These are phyloP conservation scores for Neoconidiobolus thromboides DNA, from an alignment of 371 early-diverging fungal species.

Conservation along the genomic window DNA sequence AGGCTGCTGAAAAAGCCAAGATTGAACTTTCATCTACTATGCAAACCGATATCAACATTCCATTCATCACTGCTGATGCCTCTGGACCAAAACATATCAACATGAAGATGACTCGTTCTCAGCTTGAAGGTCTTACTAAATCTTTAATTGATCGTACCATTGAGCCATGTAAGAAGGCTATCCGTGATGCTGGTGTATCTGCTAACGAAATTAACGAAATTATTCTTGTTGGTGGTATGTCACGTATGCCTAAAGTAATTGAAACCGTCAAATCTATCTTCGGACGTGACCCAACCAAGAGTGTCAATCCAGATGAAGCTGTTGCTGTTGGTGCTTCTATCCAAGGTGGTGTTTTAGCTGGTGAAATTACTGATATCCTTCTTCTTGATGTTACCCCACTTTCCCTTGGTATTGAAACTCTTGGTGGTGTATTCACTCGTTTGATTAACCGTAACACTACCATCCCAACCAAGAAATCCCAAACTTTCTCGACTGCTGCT, in stretches of 20 bases:
- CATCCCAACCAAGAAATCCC: slow-evolving; percentile 98
- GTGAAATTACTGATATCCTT: slow-evolving; percentile 85
- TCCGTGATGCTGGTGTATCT: slow-evolving; percentile 85
- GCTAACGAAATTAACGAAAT: slow-evolving; percentile 81
- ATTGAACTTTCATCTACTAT: slow-evolving; percentile 85
- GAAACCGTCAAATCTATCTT: slow-evolving; percentile 83
- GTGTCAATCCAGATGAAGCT: slow-evolving; percentile 98
- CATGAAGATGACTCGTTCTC: slow-evolving; percentile 72
- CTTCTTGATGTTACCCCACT: slow-evolving; percentile 97
- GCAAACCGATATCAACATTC: slow-evolving; percentile 89
- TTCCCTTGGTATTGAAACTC: slow-evolving; percentile 94
- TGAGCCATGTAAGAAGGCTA: slow-evolving; percentile 87
- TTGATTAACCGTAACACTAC: slow-evolving; percentile 97
- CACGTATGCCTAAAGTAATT: slow-evolving; percentile 94
- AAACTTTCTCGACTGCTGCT: slow-evolving; percentile 97
- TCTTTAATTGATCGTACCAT: slow-evolving; percentile 78
- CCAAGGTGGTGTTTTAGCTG: slow-evolving; percentile 95
- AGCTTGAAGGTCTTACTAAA: slow-evolving; percentile 72
- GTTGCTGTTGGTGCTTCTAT: slow-evolving; percentile 98
- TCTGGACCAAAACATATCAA: slow-evolving; percentile 93
- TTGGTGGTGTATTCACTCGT: slow-evolving; percentile 94
- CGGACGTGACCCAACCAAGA: slow-evolving; percentile 77
- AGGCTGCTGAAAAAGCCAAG: slow-evolving; percentile 97
- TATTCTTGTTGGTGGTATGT: slow-evolving; percentile 98
- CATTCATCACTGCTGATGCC: slow-evolving; percentile 84